Conservation (phyloP, 768 basidiomycete genomes). For the Boletus rubescentipes region DNA sequence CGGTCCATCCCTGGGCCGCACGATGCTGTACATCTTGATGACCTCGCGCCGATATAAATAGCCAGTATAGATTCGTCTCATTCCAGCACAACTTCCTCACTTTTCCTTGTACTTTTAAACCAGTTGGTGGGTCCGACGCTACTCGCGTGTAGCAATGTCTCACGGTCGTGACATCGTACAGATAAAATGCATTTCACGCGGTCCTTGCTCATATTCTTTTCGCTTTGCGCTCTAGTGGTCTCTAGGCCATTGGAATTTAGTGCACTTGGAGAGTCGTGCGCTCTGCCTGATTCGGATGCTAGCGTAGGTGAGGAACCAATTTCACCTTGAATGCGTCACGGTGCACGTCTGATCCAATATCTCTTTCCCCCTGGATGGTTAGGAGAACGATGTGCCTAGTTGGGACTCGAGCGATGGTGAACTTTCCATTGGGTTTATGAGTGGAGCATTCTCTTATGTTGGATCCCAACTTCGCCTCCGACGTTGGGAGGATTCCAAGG, state of each 20-base stretch:
- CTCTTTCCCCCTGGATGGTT: too few relatives aligned
- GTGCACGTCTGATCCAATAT: too few relatives aligned
- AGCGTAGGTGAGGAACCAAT: neutral
- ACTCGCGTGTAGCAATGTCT: neutral
- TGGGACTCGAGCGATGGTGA: too few relatives aligned
- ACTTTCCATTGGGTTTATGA: too few relatives aligned
- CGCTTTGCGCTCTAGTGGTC: neutral
- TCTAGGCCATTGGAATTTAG: neutral
- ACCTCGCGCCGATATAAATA: neutral
- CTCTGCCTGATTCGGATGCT: neutral
- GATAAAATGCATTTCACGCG: neutral
- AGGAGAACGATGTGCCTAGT: too few relatives aligned
- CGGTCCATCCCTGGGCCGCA: too few relatives aligned
- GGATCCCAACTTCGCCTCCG: too few relatives aligned
- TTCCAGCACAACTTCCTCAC: neutral
- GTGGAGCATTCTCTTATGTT: too few relatives aligned
- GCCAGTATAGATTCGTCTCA: neutral
- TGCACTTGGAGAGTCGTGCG: neutral
- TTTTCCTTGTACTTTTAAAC: neutral
- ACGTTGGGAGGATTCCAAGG: too few relatives aligned
- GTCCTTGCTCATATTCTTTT: neutral
- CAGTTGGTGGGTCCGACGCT: neutral
- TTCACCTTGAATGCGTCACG: neutral
- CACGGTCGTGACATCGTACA: neutral
- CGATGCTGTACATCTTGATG: neutral